Percentiles rank a stretch among this genome's conserved stretches.
phyloP scores from a whole-genome alignment of 441 rosid species.

The Mallotus repandus region DNA sequence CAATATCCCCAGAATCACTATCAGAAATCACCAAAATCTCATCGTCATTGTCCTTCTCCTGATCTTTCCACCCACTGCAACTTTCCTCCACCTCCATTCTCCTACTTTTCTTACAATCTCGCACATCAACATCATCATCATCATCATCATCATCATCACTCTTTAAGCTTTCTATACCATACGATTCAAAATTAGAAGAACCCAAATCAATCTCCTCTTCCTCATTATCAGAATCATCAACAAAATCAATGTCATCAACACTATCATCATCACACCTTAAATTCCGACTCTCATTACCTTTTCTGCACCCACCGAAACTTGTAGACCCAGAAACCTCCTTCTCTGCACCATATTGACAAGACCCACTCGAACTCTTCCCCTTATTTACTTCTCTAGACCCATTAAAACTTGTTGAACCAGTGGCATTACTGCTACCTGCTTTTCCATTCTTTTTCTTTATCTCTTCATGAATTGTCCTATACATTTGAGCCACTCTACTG shows the following conservation, averaged over 20 bases:
- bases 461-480: neutral
- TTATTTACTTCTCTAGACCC: neutral
- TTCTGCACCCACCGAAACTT: neutral
- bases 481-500: neutral
- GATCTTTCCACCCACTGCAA: constrained; percentile 4
- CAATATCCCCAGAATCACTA: constrained; percentile 12
- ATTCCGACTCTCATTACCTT: neutral
- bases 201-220: neutral
- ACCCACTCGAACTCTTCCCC: neutral
- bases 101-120: neutral
- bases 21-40: constrained; percentile 6
- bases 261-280: neutral
- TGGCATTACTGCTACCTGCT: neutral
- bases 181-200: neutral
- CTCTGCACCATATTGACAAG: neutral
- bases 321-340: neutral
- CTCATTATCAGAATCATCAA: no score
- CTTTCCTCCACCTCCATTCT: constrained; percentile 9
- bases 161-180: constrained; percentile 2
- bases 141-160: neutral
- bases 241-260: neutral
- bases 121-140: neutral
- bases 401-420: neutral
- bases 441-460: neutral
- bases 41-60: neutral